Evolutionary conservation across 2,329 filamentous ascomycete genomes (phyloP).

Genomic region (Colletotrichum noveboracense): DNA sequence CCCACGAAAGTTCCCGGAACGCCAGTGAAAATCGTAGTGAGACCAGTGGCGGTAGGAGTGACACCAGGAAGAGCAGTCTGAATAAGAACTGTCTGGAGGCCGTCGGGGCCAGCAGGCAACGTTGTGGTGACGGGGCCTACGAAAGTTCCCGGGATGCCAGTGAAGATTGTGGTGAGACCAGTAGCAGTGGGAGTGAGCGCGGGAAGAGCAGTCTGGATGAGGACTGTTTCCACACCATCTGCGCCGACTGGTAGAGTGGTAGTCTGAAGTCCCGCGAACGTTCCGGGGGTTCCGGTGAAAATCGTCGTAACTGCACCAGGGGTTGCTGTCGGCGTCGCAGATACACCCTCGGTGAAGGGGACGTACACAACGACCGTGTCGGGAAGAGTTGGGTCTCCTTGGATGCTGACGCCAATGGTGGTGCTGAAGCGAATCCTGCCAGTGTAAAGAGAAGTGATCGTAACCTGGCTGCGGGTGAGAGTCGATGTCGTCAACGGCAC

Average conservation of each 20-base stretch:
- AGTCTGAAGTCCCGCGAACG: background rate
- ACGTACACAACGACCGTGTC: background rate
- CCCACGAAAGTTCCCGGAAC: background rate
- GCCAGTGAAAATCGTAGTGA: background rate
- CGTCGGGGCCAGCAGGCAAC: background rate
- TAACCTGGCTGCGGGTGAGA: background rate
- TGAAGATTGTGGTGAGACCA: background rate
- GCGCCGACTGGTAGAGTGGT: background rate
- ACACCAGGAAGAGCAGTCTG: background rate
- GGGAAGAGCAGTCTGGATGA: background rate
- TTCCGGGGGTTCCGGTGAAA: background rate
- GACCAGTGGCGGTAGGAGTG: background rate
- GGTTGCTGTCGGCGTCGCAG: background rate
- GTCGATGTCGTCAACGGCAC: background rate
- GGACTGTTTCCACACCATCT: background rate
- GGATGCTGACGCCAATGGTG: background rate
- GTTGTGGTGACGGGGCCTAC: background rate
- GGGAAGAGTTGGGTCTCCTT: background rate
- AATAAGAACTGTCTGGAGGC: background rate
- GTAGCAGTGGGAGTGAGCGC: background rate
- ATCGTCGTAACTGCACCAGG: background rate
- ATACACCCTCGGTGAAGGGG: background rate
- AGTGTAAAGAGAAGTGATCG: background rate
- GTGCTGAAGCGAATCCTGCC: background rate
- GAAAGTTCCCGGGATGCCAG: background rate